Evolutionary conservation across 768 basidiomycete genomes (phyloP), one percentile per base, ranked within the genome.

Genomic region (Filobasidium wieringae): DNA sequence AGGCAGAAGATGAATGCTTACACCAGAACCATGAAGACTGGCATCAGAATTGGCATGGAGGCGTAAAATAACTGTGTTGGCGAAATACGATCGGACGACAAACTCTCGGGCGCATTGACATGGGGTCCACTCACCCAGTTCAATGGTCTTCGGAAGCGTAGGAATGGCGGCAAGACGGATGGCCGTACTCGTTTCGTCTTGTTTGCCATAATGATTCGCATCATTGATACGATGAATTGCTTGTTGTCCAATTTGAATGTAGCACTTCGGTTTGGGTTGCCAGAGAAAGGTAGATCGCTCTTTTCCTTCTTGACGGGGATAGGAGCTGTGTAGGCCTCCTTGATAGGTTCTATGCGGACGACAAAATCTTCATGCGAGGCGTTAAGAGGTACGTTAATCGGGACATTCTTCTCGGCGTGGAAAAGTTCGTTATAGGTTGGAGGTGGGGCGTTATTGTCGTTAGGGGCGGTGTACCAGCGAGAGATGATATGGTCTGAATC

Each of bases 121-220:
- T n/a, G n/a, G n/a, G n/a, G n/a, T n/a, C n/a, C 11, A 47, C 43
- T 47, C 19, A 47, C 37, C 56, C 56, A 57, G 49, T 57, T 57
- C 34, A 37, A 57, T n/a, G 56, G 56, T 22, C 41, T n/a, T 11
- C 27, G 39, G 49, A 57, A 57, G 17, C 36, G 36, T n/a, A 57
- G n/a, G 27, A 57, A 57, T 11, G 56, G 56, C 6, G 56, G 56
- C 49, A 57, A 17, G 14, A 51, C 32, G 2, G 47, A 33, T 7
- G 32, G 49, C 2, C 34, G 27, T 17, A 37, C 50, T 12, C 56
- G 56, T 19, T 51, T 57, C 15, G 56, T 47, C 43, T 47, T 47
- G 14, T 47, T 47, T 11, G 43, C 43, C 17, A 47, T 17, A 27
- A 47, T 47, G 43, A 47, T 47, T 7, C 43, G 5, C 43, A 47